A percentile compares a stretch with the other conserved stretches of the same genome.
phyloP scores from a whole-genome alignment of 208 protist species.

The Trypanosoma rangeli region DNA sequence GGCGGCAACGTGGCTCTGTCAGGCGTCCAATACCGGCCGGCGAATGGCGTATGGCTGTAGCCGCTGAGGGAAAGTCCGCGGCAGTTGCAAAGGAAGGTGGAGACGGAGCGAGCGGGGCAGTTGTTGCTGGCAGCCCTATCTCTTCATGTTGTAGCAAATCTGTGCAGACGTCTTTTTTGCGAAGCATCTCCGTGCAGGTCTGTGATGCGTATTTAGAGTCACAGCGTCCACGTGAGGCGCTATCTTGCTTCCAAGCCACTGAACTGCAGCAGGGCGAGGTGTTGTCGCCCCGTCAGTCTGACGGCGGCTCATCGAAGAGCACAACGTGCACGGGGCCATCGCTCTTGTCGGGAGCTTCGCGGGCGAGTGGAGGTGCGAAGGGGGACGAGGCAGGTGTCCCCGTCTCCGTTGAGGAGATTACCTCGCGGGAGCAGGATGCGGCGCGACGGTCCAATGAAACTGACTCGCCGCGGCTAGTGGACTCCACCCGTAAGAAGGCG shows the following conservation, averaged over 20 bases:
- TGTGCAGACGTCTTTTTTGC: background rate
- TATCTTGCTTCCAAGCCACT: background rate
- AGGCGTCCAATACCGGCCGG: background rate
- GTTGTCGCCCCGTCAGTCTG: background rate
- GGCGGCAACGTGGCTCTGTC: background rate
- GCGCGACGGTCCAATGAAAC: background rate
- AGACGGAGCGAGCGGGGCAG: background rate
- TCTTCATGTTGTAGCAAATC: background rate
- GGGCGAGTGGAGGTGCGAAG: background rate
- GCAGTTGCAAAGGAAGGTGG: background rate
- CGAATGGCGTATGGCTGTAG: background rate
- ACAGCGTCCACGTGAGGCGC: background rate
- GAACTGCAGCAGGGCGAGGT: background rate
- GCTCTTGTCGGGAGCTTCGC: background rate
- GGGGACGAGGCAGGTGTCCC: background rate
- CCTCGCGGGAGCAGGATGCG: background rate
- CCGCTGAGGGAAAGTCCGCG: background rate
- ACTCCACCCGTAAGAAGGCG: background rate
- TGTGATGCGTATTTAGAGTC: too few species aligned
- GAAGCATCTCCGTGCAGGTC: background rate
- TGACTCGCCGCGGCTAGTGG: background rate
- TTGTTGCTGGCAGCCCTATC: background rate
- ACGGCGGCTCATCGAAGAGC: background rate
- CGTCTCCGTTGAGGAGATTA: background rate
- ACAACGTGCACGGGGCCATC: background rate